phyloP scores from a whole-genome alignment of 2,329 filamentous ascomycete species.

The Monosporascus sp. region DNA sequence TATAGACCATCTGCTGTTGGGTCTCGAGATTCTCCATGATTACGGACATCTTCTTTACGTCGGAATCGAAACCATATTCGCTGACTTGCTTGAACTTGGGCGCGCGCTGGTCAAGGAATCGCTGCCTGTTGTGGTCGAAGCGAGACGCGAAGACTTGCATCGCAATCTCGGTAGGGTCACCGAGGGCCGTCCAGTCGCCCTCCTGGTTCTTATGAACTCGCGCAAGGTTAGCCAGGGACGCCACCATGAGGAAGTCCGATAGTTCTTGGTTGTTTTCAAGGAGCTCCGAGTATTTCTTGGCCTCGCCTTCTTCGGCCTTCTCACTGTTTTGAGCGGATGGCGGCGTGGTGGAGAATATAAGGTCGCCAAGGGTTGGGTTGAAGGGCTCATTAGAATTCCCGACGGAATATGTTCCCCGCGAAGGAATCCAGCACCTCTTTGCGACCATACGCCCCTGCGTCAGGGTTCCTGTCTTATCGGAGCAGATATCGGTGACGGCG shows the following conservation, averaged over 20 bases:
- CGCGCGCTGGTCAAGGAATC: conserved; percentile 42
- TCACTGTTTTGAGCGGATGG: conserved; percentile 28
- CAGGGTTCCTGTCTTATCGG: conserved; percentile 54
- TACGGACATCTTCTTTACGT: conserved; percentile 70
- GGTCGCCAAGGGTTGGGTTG: conserved; percentile 48
- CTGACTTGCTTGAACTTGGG: conserved; percentile 51
- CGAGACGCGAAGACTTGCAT: conserved; percentile 67
- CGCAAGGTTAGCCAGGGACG: conserved; percentile 52
- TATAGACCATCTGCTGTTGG: conserved; percentile 34
- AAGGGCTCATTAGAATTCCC: conserved; percentile 50
- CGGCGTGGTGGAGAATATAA: conserved; percentile 32
- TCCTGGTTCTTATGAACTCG: conserved; percentile 36
- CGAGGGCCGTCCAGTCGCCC: conserved; percentile 52
- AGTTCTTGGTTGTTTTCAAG: conserved; percentile 38
- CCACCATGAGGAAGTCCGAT: conserved; percentile 51
- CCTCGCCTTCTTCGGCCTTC: conserved; percentile 17
- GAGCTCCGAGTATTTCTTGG: conserved; percentile 26
- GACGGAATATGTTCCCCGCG: conserved; percentile 51
- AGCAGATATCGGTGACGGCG: conserved; percentile 52
- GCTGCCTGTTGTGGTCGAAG: conserved; percentile 54
- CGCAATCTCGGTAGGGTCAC: conserved; percentile 66
- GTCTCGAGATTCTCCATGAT: conserved; percentile 45
- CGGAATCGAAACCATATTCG: conserved; percentile 67
- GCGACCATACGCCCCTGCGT: conserved; percentile 62
- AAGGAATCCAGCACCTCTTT: conserved; percentile 53